Evolutionary conservation across 371 early-diverging fungal species (phyloP).

Genomic region (Circinella umbellata): DNA sequence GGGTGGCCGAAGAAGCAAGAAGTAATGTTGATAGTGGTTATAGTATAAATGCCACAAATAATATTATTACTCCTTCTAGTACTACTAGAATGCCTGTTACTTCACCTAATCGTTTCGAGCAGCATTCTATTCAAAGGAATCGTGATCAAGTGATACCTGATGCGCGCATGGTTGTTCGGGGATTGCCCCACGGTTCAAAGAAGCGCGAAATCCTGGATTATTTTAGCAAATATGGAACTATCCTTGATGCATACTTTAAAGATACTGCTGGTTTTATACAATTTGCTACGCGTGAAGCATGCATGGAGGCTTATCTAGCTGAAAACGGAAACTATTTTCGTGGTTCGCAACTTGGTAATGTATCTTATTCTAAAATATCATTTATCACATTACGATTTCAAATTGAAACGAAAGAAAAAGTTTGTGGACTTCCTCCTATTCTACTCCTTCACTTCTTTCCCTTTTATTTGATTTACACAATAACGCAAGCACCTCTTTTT

Average conservation of each 20-base stretch:
- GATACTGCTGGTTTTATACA: constrained; percentile 48
- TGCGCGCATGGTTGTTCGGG: constrained; percentile 48
- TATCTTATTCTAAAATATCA: neutral
- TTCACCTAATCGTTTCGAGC: neutral
- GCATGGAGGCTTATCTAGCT: constrained; percentile 43
- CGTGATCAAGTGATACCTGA: constrained; percentile 29
- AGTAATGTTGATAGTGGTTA: no score
- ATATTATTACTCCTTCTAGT: neutral
- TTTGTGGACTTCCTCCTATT: no score
- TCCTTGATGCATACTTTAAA: constrained; percentile 45
- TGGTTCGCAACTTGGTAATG: constrained; percentile 46
- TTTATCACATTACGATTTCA: neutral
- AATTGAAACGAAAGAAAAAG: no score
- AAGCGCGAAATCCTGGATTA: constrained; percentile 42
- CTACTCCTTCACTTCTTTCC: no score
- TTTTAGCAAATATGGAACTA: constrained; percentile 53
- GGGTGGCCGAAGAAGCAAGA: no score
- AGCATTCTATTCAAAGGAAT: constrained; percentile 1
- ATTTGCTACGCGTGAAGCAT: constrained; percentile 41
- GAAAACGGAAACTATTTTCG: constrained; percentile 47
- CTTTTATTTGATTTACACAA: neutral
- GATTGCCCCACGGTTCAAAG: constrained; percentile 37
- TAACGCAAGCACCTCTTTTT: no score
- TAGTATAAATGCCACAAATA: neutral
- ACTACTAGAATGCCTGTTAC: neutral